Conservation (phyloP, 352 stramenopile genomes). For the Globisporangium apiculatum region DNA sequence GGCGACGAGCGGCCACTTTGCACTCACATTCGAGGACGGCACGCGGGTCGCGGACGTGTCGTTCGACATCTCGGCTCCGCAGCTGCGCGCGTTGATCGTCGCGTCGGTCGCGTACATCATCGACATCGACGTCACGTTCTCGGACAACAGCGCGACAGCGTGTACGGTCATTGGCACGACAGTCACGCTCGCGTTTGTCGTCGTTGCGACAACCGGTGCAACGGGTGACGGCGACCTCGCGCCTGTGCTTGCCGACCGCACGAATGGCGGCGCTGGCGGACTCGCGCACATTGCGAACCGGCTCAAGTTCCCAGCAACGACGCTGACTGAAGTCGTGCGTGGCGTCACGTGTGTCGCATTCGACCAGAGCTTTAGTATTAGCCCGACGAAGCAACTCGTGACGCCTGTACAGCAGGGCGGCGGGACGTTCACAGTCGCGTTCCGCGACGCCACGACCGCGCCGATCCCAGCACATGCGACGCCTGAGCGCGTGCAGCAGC, state of each 20-base stretch:
- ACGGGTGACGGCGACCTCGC: conserved; percentile 49
- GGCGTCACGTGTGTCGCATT: conserved; percentile 43
- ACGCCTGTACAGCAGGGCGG: conserved; percentile 32
- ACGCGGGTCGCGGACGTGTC: conserved; percentile 31
- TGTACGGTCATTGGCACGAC: conserved; percentile 47
- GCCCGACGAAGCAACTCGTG: conserved; percentile 38
- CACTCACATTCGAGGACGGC: conserved; percentile 59
- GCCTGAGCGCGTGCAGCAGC: conserved; percentile 18
- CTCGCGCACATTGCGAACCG: conserved; percentile 59
- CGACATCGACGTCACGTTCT: conserved; percentile 53
- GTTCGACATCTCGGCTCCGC: conserved; percentile 31
- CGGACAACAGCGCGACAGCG: conserved; percentile 19
- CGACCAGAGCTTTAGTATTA: conserved; percentile 35
- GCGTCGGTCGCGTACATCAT: conserved; percentile 43
- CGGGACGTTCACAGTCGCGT: conserved; percentile 47
- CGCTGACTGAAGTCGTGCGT: conserved; percentile 46
- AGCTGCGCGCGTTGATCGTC: conserved; percentile 37
- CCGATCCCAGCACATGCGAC: conserved; percentile 51
- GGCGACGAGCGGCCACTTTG: conserved; percentile 59
- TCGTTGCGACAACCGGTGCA: conserved; percentile 32
- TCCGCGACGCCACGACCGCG: conserved; percentile 50
- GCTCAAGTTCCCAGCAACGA: conserved; percentile 36
- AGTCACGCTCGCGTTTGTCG: conserved; percentile 57
- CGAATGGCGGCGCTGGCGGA: conserved; percentile 40
- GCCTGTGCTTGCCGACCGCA: conserved; percentile 35